Conservation (phyloP, 306 rosid genomes). For the Prunus armeniaca region DNA sequence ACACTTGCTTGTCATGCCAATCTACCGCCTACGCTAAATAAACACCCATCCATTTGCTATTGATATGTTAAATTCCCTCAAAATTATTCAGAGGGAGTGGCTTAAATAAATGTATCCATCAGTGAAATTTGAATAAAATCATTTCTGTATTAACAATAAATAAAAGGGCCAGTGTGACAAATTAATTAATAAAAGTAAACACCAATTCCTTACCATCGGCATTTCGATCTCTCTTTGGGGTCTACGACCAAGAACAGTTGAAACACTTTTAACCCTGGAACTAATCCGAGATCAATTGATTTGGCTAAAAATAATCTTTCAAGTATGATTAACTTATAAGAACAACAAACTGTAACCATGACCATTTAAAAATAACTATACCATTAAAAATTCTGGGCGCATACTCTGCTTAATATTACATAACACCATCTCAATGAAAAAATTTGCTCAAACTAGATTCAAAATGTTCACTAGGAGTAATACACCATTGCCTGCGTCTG, state of each 20-base stretch:
- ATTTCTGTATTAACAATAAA: too few species aligned
- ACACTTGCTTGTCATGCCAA: not conserved
- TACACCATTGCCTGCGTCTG: constrained; percentile 3
- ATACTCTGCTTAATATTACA: constrained; percentile 17
- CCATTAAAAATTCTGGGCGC: not conserved
- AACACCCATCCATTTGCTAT: not conserved
- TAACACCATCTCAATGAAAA: not conserved
- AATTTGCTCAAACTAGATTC: constrained; percentile 7
- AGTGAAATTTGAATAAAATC: too few species aligned
- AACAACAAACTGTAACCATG: not conserved
- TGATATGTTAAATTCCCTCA: too few species aligned
- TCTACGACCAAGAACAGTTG: too few species aligned
- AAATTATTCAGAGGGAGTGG: too few species aligned
- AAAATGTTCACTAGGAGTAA: constrained; percentile 2
- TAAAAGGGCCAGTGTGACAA: not conserved
- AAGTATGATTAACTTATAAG: not conserved
- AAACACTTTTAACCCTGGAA: too few species aligned
- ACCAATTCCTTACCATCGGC: too few species aligned
- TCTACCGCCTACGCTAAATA: not conserved
- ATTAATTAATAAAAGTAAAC: too few species aligned
- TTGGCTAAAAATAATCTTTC: not conserved
- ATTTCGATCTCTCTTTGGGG: too few species aligned
- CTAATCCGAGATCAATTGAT: too few species aligned
- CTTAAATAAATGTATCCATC: too few species aligned
- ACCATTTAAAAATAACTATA: constrained; percentile 5